Base-by-base conservation (phyloP, 148 eudicot species). In the Chenopodium formosanum region DNA sequence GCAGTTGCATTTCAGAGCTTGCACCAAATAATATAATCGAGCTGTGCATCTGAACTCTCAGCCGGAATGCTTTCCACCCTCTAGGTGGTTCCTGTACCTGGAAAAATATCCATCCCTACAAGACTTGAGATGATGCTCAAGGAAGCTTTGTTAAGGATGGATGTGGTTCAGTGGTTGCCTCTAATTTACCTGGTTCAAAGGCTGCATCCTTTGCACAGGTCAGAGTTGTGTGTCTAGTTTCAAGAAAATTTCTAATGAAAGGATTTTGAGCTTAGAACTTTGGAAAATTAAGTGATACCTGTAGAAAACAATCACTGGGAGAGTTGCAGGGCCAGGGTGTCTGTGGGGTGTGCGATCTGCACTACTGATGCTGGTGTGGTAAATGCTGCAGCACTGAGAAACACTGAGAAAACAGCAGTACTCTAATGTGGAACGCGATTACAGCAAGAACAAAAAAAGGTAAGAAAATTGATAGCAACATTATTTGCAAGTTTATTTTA, bases 1-100 rank as follows among this genome's bases (percentile, higher is more conserved):
- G 94, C 92, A 76, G 95, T 90, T 74, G 94, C 92, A 31, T 81
- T 93, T 81, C 98, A 95, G 83, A 93, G 97, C 84, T 91, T 95
- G 79, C 88, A 93, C 71, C 97, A 97, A 53, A 88, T 93, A 73
- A 74, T 92, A 89, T 88, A 93, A 72, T 82, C 92, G 83, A 86
- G 88, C 32, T 93, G 94, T 48, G 52, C 11, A 9, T 50, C 3
- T 83, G 85, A 93, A 85, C 84, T 87, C 73, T 85, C 97, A 76
- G 83, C 88, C 66, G 85, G 84, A 84, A 75, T 80, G 14, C 91
- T 92, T 72, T 82, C 89, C 34, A 56, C 90, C 76, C 76, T 77
- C 71, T 88, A 87, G 90, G 90, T 89, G 81, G 78, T 95, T 79
- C 80, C 90, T 23, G 74, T 91, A 52, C 78, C 82, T 20, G 97